Evolutionary conservation across 352 stramenopile species (phyloP), one percentile per base, ranked within the genome.

Genomic region (Pythium plurisporium): DNA sequence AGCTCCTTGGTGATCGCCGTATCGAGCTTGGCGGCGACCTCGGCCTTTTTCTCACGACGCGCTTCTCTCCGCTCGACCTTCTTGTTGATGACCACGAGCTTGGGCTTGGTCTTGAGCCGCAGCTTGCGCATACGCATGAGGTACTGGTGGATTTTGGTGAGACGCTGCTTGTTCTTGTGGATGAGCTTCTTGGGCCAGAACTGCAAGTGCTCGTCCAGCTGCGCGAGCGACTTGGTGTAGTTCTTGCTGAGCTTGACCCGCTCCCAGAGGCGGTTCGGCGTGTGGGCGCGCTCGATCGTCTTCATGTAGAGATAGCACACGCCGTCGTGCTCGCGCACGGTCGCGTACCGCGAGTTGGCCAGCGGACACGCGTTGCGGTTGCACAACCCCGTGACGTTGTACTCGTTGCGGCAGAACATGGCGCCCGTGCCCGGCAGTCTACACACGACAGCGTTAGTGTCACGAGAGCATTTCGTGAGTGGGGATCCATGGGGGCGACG

Each of bases 81-180:
- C 55, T 97, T 96, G 74, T 98, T 96, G 33, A 98, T 94, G n/a
- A 94, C 80, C 23, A 96, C 86, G 38, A 98, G 77, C 65, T 97
- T 98, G 11, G 94, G 94, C 70, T 89, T 90, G 49, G 90, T 96
- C 68, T 98, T 97, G 44, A 98, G 77, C 51, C 96, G 94, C 53
- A 99, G 78, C 80, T 99, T 99, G 6, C 97, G 85, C 96, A 99
- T 99, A 50, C 96, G 84, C 69, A 99, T 98, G 53, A 99, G 78
- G 67, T 99, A 99, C 80, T 99, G 96, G 74, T 99, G 94, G 70
- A 99, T 99, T 74, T 99, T 99, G 31, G 96, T 99, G 40, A 99
- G 82, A 31, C 97, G 80, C 82, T 99, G 96, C 70, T 99, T 99
- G 85, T 98, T 99, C 64, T 96, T 91, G 86, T 99, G 95, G 38